Percentiles rank a stretch among this genome's conserved stretches.
These are phyloP conservation scores for Fusarium sp. DNA, from an alignment of 2,329 filamentous ascomycete species.

Conservation along the genomic window DNA sequence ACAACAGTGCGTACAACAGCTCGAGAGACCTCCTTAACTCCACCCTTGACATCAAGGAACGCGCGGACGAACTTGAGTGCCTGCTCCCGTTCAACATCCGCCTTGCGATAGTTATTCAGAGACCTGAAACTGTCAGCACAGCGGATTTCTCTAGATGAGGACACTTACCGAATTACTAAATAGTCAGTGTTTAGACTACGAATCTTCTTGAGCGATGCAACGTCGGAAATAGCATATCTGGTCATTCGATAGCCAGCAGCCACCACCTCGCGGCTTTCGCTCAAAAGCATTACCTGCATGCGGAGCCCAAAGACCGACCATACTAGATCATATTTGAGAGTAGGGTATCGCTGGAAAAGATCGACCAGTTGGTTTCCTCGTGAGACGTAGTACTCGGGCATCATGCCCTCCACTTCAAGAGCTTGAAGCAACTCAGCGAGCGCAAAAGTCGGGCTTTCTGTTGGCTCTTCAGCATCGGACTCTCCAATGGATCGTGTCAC, in stretches of 20 bases:
- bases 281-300: conserved; percentile 95
- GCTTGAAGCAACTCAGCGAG: conserved; percentile 91
- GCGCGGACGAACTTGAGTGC: conserved; percentile 95
- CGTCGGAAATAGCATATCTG: conserved; percentile 92
- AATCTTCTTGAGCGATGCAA: conserved; percentile 88
- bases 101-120: conserved; percentile 93
- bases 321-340: conserved; percentile 93
- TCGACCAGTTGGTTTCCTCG: conserved; percentile 94
- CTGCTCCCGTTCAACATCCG: conserved; percentile 96
- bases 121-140: conserved; percentile 62
- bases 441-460: conserved; percentile 91
- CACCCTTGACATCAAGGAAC: conserved; percentile 95
- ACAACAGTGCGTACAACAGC: conserved; percentile 90
- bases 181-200: conserved; percentile 90
- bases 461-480: conserved; percentile 73
- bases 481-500: conserved; percentile 65
- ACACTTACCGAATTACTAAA: conserved; percentile 75
- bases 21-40: conserved; percentile 86
- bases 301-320: conserved; percentile 95
- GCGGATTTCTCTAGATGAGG: too few relatives aligned
- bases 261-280: conserved; percentile 94
- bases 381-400: conserved; percentile 93
- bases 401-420: conserved; percentile 86
- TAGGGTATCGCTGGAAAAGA: conserved; percentile 92
- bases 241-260: conserved; percentile 94